Evolutionary conservation across 225 moss, liverwort and hornwort species (phyloP), one percentile per base, ranked within the genome.

Genomic region (Antitrichia curtipendula): DNA sequence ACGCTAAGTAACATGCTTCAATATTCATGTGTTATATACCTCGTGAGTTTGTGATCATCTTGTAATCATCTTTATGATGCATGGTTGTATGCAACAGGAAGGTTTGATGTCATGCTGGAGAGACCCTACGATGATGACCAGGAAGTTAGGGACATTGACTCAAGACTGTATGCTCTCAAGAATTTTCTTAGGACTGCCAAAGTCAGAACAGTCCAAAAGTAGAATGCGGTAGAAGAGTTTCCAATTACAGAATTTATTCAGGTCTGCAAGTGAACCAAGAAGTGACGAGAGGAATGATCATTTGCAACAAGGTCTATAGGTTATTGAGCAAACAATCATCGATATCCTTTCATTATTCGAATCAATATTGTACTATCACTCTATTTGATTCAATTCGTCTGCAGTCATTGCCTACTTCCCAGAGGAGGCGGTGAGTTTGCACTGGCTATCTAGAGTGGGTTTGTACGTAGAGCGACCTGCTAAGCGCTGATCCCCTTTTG

Each of bases 141-240:
- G 84, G 89, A 92, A 80, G 90, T 91, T 23, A 77, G 86, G 81
- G 92, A 93, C 65, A 93, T 93, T 23, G 93, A 95, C 86, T 92
- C 93, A 17, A 91, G 95, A 72, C 68, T 95, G 45, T 88, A 91
- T 90, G 91, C 95, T 78, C 93, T 95, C 63, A 92, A 95, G 81
- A 90, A 87, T 41, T 93, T 90, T 61, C 81, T 92, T 8, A 88
- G 82, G 83, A 88, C 86, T 84, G 93, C 95, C 36, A 93, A 92
- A 84, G 45, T 82, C 65, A 86, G 83, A 80, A 71, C 90, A 58
- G 84, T 45, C n/a, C 86, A 40, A 84, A 92, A 86, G 73, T 89
- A 83, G 73, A 89, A 57, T 58, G 85, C 61, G 49, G 49, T 31
- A 45, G 24, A 32, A 43, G 84, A 69, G 62, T 40, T 81, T 56